Conservation (phyloP, 805 yeast genomes). For the Yarrowia sp. region DNA sequence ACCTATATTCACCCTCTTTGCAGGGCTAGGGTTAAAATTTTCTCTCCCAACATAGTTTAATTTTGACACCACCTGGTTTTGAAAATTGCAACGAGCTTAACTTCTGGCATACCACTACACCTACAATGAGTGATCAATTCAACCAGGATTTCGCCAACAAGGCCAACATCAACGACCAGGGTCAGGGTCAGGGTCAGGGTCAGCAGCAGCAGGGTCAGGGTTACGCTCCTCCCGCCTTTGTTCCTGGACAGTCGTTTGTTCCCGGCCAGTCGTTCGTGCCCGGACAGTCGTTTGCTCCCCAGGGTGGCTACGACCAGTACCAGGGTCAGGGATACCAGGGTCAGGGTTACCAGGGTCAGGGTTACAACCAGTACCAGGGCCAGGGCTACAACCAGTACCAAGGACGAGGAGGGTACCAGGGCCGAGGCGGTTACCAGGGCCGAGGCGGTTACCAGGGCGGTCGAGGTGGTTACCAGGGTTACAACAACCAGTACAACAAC, state of each 20-base stretch:
- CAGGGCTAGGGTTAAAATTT: not conserved
- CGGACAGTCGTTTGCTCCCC: slow-evolving; percentile 37
- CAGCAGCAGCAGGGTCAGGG: slow-evolving; percentile 50
- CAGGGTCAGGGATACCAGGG: slow-evolving; percentile 33
- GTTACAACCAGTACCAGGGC: slow-evolving; percentile 20
- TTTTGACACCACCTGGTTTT: not conserved
- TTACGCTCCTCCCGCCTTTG: slow-evolving; percentile 45
- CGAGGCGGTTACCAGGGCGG: too few species aligned
- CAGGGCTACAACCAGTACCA: slow-evolving; percentile 31
- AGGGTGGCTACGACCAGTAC: slow-evolving; percentile 35
- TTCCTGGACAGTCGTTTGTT: slow-evolving; percentile 37
- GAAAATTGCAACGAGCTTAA: too few species aligned
- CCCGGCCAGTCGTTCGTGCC: slow-evolving; percentile 32
- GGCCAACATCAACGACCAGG: slow-evolving; percentile 35
- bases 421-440: slow-evolving; percentile 33
- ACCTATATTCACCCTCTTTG: too few species aligned
- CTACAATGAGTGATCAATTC: slow-evolving; percentile 35
- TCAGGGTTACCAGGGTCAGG: slow-evolving; percentile 34
- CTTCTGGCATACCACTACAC: not conserved
- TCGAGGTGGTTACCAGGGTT: too few species aligned
- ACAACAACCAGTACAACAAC: slow-evolving; percentile 24
- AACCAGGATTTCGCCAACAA: slow-evolving; percentile 39
- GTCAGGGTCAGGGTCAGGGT: slow-evolving; percentile 38
- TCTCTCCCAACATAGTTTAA: not conserved
- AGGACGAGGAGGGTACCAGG: slow-evolving; percentile 34